These are phyloP conservation scores for Calocybe gangraenosa DNA, from an alignment of 768 basidiomycete genomes.

Conservation along the genomic window DNA sequence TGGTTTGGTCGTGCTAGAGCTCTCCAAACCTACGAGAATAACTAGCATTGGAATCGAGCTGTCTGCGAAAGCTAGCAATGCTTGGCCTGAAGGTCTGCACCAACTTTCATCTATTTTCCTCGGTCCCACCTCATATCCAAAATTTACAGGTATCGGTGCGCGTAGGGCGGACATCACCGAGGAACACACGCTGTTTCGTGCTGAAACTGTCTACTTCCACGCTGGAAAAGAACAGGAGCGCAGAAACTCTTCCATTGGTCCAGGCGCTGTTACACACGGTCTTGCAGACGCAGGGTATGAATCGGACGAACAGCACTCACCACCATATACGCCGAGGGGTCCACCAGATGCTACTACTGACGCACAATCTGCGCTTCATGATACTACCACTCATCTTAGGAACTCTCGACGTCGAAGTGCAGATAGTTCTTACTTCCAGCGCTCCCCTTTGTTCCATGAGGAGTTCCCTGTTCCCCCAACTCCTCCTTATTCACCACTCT, in stretches of 20 bases:
- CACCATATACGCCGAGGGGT: constrained; percentile 13
- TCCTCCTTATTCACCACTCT: constrained; percentile 34
- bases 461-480: constrained; percentile 25
- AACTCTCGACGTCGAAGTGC: constrained; percentile 26
- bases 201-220: constrained; percentile 69
- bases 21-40: constrained; percentile 77
- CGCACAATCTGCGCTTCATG: constrained; percentile 1
- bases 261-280: constrained; percentile 35
- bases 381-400: not conserved
- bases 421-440: constrained; percentile 31
- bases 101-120: not conserved
- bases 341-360: constrained; percentile 5
- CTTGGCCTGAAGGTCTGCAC: constrained; percentile 81
- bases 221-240: constrained; percentile 40
- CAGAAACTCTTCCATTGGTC: constrained; percentile 42
- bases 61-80: constrained; percentile 62
- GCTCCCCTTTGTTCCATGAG: constrained; percentile 26
- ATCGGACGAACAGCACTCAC: constrained; percentile 18
- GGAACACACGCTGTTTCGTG: constrained; percentile 69
- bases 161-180: constrained; percentile 75
- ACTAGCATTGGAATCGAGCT: constrained; percentile 82
- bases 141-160: constrained; percentile 54
- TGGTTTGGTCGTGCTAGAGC: constrained; percentile 53
- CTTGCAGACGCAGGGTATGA: constrained; percentile 26
- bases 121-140: not conserved